A percentile compares a stretch with the other conserved stretches of the same genome.
phyloP scores from a whole-genome alignment of 345 rosid species.

The Murraya koenigii region DNA sequence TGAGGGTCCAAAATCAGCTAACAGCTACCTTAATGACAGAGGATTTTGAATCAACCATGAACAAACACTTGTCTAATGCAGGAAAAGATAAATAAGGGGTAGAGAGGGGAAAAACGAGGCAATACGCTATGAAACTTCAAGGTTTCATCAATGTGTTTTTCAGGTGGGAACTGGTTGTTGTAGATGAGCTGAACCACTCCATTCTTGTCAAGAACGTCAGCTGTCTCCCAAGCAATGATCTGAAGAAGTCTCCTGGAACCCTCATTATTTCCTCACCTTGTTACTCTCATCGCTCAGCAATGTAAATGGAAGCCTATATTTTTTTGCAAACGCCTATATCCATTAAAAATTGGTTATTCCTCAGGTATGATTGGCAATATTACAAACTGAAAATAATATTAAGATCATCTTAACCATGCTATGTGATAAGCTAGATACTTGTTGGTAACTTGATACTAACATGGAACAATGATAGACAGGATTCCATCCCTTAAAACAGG shows the following conservation, averaged over 20 bases:
- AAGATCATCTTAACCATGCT: not conserved
- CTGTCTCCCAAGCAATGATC: conserved; percentile 88
- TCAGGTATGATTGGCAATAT: not conserved
- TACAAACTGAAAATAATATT: not conserved
- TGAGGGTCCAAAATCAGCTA: not conserved
- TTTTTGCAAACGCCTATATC: conserved; percentile 70
- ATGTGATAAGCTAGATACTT: not conserved
- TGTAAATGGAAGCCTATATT: conserved; percentile 81
- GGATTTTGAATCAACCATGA: not conserved
- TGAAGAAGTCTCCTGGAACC: conserved; percentile 76
- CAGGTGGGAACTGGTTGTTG: conserved; percentile 96
- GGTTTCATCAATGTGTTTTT: conserved; percentile 96
- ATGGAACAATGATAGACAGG: not conserved
- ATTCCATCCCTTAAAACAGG: not conserved
- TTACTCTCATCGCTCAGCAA: conserved; percentile 85
- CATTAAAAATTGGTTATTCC: conserved; percentile 7
- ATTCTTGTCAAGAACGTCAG: conserved; percentile 87
- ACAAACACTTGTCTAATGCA: not conserved
- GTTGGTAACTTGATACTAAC: not conserved
- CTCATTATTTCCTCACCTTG: conserved; percentile 95
- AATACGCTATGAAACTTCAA: conserved; percentile 41
- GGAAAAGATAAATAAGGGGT: not conserved
- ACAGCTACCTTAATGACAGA: not conserved
- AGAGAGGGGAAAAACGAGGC: not conserved
- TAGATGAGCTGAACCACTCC: conserved; percentile 86